Evolutionary conservation across 345 rosid genomes (phyloP), one percentile per base, ranked within the genome.

Genomic region (Combretum micranthum): DNA sequence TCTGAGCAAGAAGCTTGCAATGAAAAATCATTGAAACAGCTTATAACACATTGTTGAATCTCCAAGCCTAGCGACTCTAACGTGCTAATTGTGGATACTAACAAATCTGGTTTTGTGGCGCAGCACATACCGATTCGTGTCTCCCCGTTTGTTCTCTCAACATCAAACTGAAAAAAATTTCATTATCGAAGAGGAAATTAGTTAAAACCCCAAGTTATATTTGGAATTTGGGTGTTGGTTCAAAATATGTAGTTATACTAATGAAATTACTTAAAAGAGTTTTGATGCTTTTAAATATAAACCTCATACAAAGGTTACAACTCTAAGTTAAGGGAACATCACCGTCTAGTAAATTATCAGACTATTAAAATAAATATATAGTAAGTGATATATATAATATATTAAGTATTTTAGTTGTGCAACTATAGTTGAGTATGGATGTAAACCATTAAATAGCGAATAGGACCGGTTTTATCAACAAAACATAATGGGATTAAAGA

Each of bases 21-120:
- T 18, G 82, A 67, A 59, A 77, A 77, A 56, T 77, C 82, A 52
- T 59, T 67, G 71, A 77, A 73, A 62, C 78, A 77, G 68, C 82
- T 77, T 3, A 77, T 64, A 9, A 77, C 78, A 62, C 81, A 73
- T 20, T 73, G 75, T 32, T 70, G 66, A 52, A 70, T 73, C 73
- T 77, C 82, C 17, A 69, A 61, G 57, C 76, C 82, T 32, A 64
- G 39, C 20, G 63, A 67, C 22, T 77, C 78, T 22, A 77, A 44
- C 23, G 67, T 73, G 63, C 57, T 67, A 12, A 73, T 66, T 12
- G 72, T 77, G 23, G 82, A 73, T 20, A 73, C 55, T 42, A 73
- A 47, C 55, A 77, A 45, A 32, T 72, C 73, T 7, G 78, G 78
- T 49, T 60, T 69, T 13, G 60, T 14, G 20, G 78, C 58, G 64